These are phyloP conservation scores for Sarcodon aspratus DNA, from an alignment of 768 basidiomycete genomes.

Conservation along the genomic window DNA sequence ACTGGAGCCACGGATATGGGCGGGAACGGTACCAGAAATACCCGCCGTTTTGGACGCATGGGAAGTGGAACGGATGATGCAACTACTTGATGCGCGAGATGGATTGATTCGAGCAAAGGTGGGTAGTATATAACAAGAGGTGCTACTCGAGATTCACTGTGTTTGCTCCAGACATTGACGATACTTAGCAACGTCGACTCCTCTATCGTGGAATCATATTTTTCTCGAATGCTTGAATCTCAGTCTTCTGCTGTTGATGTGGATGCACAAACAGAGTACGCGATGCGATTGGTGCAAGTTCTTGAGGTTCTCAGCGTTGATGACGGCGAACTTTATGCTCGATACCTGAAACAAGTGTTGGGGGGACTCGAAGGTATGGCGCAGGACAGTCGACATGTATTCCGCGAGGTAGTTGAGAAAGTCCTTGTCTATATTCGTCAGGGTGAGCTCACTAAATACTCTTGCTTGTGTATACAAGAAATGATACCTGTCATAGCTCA, in stretches of 20 bases:
- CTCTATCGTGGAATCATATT: conserved; percentile 44
- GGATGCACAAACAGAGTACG: conserved; percentile 28
- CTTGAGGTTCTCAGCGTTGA: conserved; percentile 30
- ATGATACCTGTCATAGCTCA: conserved; percentile 21
- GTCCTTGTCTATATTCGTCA: conserved; percentile 38
- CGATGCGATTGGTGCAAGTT: conserved; percentile 42
- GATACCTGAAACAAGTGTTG: conserved; percentile 31
- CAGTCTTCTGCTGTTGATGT: conserved; percentile 22
- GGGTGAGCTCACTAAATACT: conserved; percentile 25
- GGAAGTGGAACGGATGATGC: conserved; percentile 69
- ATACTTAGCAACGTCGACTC: conserved; percentile 49
- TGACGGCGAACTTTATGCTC: conserved; percentile 52
- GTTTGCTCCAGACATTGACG: conserved; percentile 38
- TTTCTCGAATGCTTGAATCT: conserved; percentile 28
- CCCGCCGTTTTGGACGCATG: conserved; percentile 50
- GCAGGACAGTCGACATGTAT: conserved; percentile 25
- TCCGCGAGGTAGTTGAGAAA: conserved; percentile 46
- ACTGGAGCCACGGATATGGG: conserved; percentile 53
- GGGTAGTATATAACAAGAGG: conserved; percentile 5
- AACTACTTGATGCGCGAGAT: conserved; percentile 51
- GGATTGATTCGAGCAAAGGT: conserved; percentile 47
- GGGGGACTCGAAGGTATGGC: conserved; percentile 22
- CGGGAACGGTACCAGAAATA: conserved; percentile 41
- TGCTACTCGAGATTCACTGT: neutral
- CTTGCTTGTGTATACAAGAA: neutral